These are phyloP conservation scores for Draba incana DNA, from an alignment of 345 rosid species.

Conservation along the genomic window DNA sequence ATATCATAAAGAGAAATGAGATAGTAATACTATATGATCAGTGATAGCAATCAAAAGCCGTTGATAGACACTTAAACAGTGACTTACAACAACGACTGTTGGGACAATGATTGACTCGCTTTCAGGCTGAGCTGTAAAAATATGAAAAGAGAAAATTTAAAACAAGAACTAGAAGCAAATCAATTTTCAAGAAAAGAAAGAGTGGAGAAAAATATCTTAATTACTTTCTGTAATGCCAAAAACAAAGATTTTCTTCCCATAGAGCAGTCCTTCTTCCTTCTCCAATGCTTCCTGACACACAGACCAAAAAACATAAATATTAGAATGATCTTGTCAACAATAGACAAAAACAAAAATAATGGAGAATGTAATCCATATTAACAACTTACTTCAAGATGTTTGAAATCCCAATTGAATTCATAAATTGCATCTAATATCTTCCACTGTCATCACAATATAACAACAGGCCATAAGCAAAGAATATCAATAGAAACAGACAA, in stretches of 20 bases:
- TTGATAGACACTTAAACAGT: too few relatives aligned
- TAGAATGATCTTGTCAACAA: not conserved
- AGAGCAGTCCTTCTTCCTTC: slow-evolving; percentile 69
- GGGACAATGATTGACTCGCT: too few relatives aligned
- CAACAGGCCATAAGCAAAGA: not conserved
- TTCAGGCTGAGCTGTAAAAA: too few relatives aligned
- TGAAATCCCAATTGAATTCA: slow-evolving; percentile 72
- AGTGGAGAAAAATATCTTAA: slow-evolving; percentile 42
- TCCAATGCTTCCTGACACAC: slow-evolving; percentile 73
- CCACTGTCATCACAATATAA: slow-evolving; percentile 58
- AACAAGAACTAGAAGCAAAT: not conserved
- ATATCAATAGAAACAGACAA: not conserved
- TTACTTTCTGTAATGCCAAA: slow-evolving; percentile 79
- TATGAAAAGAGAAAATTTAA: not conserved
- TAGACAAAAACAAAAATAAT: not conserved
- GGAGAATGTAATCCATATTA: not conserved
- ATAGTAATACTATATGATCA: not conserved
- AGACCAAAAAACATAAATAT: too few relatives aligned
- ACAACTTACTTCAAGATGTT: slow-evolving; percentile 80
- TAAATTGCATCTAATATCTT: slow-evolving; percentile 66
- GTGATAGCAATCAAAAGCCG: not conserved
- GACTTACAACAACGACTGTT: too few relatives aligned
- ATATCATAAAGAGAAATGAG: too few relatives aligned
- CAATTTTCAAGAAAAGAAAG: not conserved
- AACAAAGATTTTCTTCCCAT: slow-evolving; percentile 72